These are phyloP conservation scores for Pyrenophora teres DNA, from an alignment of 2,329 filamentous ascomycete genomes.

Conservation along the genomic window DNA sequence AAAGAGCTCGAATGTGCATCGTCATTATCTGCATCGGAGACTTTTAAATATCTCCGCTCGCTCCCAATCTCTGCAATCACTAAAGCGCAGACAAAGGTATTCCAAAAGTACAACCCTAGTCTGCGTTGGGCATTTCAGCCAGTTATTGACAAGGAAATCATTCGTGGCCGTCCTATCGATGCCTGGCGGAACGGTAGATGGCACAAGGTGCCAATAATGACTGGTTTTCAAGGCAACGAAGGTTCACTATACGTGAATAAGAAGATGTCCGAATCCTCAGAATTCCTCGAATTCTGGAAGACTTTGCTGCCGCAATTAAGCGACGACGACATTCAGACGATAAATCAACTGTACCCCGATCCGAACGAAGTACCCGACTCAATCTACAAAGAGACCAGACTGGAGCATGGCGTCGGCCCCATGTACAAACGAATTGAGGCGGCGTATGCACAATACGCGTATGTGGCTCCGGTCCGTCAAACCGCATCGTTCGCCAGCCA, in stretches of 20 bases:
- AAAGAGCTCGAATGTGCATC: conserved; percentile 42
- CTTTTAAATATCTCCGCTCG: conserved; percentile 51
- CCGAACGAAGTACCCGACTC: conserved; percentile 51
- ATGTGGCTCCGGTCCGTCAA: conserved; percentile 67
- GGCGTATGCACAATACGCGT: conserved; percentile 68
- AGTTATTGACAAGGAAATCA: conserved; percentile 66
- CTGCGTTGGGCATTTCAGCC: conserved; percentile 68
- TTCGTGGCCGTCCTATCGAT: conserved; percentile 63
- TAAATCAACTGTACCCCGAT: conserved; percentile 68
- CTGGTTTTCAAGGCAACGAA: conserved; percentile 73
- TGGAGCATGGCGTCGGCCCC: conserved; percentile 45
- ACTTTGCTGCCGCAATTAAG: conserved; percentile 64
- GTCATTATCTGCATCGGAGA: conserved; percentile 30
- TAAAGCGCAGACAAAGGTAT: conserved; percentile 50
- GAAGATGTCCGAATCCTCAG: conserved; percentile 51
- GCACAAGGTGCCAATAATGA: conserved; percentile 66
- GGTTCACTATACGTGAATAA: conserved; percentile 67
- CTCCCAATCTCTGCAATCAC: conserved; percentile 45
- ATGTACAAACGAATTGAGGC: conserved; percentile 64
- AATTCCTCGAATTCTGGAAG: conserved; percentile 66
- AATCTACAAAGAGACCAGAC: conserved; percentile 48
- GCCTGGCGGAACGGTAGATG: conserved; percentile 61
- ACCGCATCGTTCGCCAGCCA: conserved; percentile 55
- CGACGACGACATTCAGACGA: conserved; percentile 56
- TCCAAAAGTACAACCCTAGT: conserved; percentile 54